These are phyloP conservation scores for Hypsizygus ulmarius DNA, from an alignment of 1,284 basidiomycete genomes.

Conservation along the genomic window DNA sequence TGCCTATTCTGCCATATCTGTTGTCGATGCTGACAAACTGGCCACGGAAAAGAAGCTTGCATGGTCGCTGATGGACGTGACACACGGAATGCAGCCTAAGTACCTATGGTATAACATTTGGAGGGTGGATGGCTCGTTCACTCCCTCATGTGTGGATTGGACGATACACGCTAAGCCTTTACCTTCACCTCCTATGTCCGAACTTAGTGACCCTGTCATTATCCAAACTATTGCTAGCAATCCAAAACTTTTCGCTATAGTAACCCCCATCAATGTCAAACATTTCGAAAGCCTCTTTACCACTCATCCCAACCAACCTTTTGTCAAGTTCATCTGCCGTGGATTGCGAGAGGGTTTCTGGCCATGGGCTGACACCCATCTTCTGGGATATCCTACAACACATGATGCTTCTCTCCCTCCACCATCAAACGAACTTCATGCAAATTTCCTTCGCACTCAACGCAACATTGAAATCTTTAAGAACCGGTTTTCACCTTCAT, in stretches of 20 bases:
- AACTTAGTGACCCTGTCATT: background rate
- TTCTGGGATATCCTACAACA: background rate
- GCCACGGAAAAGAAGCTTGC: slow-evolving; percentile 3
- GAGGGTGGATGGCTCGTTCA: background rate
- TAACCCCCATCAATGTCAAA: slow-evolving; percentile 35
- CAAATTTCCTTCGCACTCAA: slow-evolving; percentile 27
- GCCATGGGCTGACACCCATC: slow-evolving; percentile 21
- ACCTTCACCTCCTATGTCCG: slow-evolving; percentile 2
- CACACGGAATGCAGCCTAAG: slow-evolving; percentile 2
- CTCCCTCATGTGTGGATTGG: slow-evolving; percentile 5
- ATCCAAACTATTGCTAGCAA: slow-evolving; percentile 21
- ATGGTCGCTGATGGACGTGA: background rate
- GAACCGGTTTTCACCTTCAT: slow-evolving; percentile 33
- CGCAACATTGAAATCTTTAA: slow-evolving; percentile 28
- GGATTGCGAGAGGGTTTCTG: slow-evolving; percentile 33
- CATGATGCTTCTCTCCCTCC: background rate
- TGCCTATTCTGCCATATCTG: slow-evolving; percentile 9
- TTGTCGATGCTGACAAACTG: background rate
- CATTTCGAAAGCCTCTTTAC: slow-evolving; percentile 21
- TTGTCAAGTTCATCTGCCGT: slow-evolving; percentile 26
- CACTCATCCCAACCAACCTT: slow-evolving; percentile 29
- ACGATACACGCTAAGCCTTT: slow-evolving; percentile 6
- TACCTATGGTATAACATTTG: slow-evolving; percentile 11
- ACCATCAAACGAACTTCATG: background rate
- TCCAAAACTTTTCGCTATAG: slow-evolving; percentile 31